Percentiles rank a stretch among this genome's conserved stretches.
phyloP scores from a whole-genome alignment of 2,329 filamentous ascomycete species.

The Pseudogymnoascus sp. region DNA sequence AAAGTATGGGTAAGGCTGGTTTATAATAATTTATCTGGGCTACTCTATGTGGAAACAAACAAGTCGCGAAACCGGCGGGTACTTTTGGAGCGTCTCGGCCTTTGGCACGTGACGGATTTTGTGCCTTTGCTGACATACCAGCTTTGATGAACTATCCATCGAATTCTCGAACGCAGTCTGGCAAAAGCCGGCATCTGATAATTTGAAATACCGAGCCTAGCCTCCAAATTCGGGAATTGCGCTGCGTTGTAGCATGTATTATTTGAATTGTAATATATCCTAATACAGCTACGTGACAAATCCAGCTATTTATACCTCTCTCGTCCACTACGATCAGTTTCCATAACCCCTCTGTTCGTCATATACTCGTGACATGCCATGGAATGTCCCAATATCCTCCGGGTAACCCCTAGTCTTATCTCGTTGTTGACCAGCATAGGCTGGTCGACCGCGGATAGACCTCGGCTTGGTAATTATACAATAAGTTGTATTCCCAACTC shows the following conservation, averaged over 20 bases:
- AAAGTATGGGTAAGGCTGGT: constrained; percentile 6
- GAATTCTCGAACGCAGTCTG: background rate
- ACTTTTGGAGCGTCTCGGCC: constrained; percentile 7
- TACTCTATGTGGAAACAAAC: background rate
- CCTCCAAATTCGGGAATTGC: background rate
- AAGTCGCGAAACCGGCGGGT: constrained; percentile 1
- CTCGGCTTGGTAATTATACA: constrained; percentile 5
- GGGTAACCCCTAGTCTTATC: background rate
- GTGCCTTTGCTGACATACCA: constrained; percentile 2
- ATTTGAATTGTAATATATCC: background rate
- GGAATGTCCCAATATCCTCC: background rate
- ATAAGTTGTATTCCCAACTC: background rate
- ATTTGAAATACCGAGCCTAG: constrained; percentile 1
- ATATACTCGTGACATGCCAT: background rate
- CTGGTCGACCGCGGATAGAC: background rate
- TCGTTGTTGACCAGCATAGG: background rate
- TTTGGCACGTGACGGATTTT: background rate
- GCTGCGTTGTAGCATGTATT: background rate
- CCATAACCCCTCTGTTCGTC: background rate
- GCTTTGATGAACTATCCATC: background rate
- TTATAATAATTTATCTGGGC: constrained; percentile 1
- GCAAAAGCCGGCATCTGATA: background rate
- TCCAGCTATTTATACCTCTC: background rate
- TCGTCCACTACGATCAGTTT: background rate
- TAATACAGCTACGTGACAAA: background rate